Evolutionary conservation across 495 filamentous ascomycete genomes (phyloP).

Genomic region (Paragyromitra xinjiangensis): DNA sequence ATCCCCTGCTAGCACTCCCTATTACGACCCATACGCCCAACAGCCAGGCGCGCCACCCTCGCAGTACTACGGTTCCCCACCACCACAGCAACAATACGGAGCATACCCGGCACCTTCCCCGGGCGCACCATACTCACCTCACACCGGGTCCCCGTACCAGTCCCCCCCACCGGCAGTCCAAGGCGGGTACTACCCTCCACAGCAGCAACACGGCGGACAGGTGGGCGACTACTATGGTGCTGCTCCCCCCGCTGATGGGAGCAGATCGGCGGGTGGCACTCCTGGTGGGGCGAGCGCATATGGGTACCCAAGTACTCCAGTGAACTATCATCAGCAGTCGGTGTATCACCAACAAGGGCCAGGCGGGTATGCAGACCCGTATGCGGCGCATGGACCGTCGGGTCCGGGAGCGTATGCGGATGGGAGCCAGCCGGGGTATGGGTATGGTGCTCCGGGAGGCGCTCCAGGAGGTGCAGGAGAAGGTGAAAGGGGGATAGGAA

Average conservation of each 20-base stretch:
- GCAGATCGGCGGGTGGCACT: conserved; percentile 13
- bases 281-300: not conserved
- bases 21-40: conserved; percentile 44
- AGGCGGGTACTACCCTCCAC: conserved; percentile 41
- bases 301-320: conserved; percentile 22
- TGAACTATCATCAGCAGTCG: conserved; percentile 48
- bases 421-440: conserved; percentile 35
- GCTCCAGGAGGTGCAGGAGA: conserved; percentile 23
- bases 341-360: conserved; percentile 40
- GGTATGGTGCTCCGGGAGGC: conserved; percentile 11
- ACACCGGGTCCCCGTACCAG: conserved; percentile 20
- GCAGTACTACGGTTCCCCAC: conserved; percentile 36
- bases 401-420: conserved; percentile 45
- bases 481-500: conserved; percentile 49
- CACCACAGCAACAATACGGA: conserved; percentile 42
- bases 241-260: conserved; percentile 24
- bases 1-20: conserved; percentile 24
- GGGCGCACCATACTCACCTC: conserved; percentile 17
- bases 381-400: conserved; percentile 18
- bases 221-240: conserved; percentile 38
- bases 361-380: conserved; percentile 30
- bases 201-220: conserved; percentile 26
- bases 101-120: conserved; percentile 19
- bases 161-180: conserved; percentile 17
- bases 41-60: not conserved